These are phyloP conservation scores for Endotrypanum monterogeii DNA, from an alignment of 208 protist species.

Conservation along the genomic window DNA sequence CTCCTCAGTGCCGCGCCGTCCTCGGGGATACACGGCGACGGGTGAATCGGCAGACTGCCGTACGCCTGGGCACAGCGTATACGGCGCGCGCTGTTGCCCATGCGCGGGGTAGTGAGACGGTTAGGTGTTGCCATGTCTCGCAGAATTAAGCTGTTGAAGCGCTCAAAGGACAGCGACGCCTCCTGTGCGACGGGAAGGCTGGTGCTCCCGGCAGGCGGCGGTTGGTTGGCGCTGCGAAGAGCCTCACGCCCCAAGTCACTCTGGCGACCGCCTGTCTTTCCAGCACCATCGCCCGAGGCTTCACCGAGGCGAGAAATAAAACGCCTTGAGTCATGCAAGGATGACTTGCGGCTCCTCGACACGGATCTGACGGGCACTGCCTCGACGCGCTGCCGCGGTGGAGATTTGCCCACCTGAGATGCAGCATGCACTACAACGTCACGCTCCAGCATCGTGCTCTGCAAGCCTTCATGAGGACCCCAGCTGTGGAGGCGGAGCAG, in stretches of 20 bases:
- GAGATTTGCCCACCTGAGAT: slow-evolving; percentile 32
- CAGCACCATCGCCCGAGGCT: slow-evolving; percentile 15
- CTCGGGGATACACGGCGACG: neutral
- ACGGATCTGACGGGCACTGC: slow-evolving; percentile 38
- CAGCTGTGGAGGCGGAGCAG: neutral
- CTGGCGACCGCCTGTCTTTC: slow-evolving; percentile 18
- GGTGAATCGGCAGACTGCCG: slow-evolving; percentile 11
- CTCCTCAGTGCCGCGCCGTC: neutral
- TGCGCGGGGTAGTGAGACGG: slow-evolving; percentile 21
- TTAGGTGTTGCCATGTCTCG: slow-evolving; percentile 37
- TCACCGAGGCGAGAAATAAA: slow-evolving; percentile 5
- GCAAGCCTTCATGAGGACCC: neutral
- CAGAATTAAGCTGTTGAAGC: slow-evolving; percentile 37
- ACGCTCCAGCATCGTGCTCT: slow-evolving; percentile 26
- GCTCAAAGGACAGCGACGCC: slow-evolving; percentile 33
- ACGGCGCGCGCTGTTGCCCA: slow-evolving; percentile 33
- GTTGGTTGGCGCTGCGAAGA: slow-evolving; percentile 9
- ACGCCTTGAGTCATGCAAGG: slow-evolving; percentile 15
- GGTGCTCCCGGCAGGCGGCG: neutral
- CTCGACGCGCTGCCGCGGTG: slow-evolving; percentile 44
- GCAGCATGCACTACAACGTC: slow-evolving; percentile 41
- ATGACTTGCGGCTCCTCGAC: slow-evolving; percentile 18
- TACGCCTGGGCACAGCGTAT: slow-evolving; percentile 23
- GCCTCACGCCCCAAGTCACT: slow-evolving; percentile 33
- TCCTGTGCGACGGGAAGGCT: slow-evolving; percentile 14